These are phyloP conservation scores for Sporopachydermia lactativora DNA, from an alignment of 805 yeast genomes.

Conservation along the genomic window DNA sequence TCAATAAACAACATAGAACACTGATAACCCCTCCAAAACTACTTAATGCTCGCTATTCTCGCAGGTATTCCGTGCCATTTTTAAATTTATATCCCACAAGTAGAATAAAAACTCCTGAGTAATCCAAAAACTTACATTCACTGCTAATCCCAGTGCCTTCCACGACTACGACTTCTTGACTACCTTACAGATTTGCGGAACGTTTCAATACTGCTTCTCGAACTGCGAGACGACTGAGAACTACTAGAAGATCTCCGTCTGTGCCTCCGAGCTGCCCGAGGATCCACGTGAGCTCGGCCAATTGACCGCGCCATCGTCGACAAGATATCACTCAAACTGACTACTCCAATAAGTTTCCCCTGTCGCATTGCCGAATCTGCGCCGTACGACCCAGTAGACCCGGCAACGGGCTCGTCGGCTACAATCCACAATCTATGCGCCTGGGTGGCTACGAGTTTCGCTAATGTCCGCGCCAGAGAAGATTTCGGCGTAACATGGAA, in stretches of 20 bases:
- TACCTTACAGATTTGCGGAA: not conserved
- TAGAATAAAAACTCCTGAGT: no score
- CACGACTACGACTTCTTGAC: no score
- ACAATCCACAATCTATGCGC: conserved; percentile 86
- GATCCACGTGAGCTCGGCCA: conserved; percentile 62
- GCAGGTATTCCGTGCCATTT: no score
- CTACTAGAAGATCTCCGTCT: conserved; percentile 47
- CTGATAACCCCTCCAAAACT: no score
- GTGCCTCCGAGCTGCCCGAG: conserved; percentile 76
- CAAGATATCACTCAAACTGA: conserved; percentile 80
- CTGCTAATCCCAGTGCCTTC: no score
- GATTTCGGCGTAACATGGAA: conserved; percentile 78
- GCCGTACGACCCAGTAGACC: conserved; percentile 21
- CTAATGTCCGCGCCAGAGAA: conserved; percentile 77
- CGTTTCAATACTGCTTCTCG: not conserved
- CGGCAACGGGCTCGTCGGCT: conserved; percentile 20
- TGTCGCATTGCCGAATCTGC: conserved; percentile 2
- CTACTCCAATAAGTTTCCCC: conserved; percentile 85
- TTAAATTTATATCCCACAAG: no score
- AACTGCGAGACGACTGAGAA: conserved; percentile 2
- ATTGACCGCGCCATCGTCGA: conserved; percentile 64
- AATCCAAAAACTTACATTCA: no score
- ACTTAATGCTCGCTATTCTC: no score
- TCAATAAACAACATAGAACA: no score
- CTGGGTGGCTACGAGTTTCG: conserved; percentile 89